phyloP scores from a whole-genome alignment of 768 basidiomycete genomes.

The Auricularia auricula-judae region DNA sequence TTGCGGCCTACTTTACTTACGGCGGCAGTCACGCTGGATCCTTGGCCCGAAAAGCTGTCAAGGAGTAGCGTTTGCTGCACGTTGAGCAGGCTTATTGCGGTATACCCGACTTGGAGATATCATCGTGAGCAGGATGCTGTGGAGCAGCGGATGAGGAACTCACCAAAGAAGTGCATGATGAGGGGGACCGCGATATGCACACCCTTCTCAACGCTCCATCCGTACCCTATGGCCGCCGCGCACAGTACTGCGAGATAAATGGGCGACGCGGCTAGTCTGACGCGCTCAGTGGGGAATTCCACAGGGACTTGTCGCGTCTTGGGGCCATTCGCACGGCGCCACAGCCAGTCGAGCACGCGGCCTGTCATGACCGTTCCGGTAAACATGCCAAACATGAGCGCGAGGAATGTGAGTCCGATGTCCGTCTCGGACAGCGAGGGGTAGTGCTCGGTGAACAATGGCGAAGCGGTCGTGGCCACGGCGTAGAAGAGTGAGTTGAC shows the following conservation, averaged over 20 bases:
- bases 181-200: slow-evolving; percentile 14
- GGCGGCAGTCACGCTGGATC: slow-evolving; percentile 62
- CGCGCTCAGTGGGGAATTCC: slow-evolving; percentile 17
- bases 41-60: slow-evolving; percentile 49
- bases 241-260: slow-evolving; percentile 8
- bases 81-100: slow-evolving; percentile 40
- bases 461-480: slow-evolving; percentile 49
- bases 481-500: slow-evolving; percentile 48
- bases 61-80: slow-evolving; percentile 50
- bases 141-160: not conserved
- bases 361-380: slow-evolving; percentile 49
- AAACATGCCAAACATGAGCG: slow-evolving; percentile 61
- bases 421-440: slow-evolving; percentile 50
- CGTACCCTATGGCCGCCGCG: slow-evolving; percentile 12
- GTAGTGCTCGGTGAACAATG: slow-evolving; percentile 48
- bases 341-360: slow-evolving; percentile 41
- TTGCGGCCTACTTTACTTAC: slow-evolving; percentile 28
- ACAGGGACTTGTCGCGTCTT: slow-evolving; percentile 3
- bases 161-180: slow-evolving; percentile 18
- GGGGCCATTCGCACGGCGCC: slow-evolving; percentile 10
- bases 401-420: slow-evolving; percentile 69
- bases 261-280: slow-evolving; percentile 13
- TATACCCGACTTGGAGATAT: slow-evolving; percentile 35
- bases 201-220: slow-evolving; percentile 15
- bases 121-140: too few relatives aligned